These are phyloP conservation scores for Sanghuangporus baumii DNA, from an alignment of 1,284 basidiomycete genomes.

Conservation along the genomic window DNA sequence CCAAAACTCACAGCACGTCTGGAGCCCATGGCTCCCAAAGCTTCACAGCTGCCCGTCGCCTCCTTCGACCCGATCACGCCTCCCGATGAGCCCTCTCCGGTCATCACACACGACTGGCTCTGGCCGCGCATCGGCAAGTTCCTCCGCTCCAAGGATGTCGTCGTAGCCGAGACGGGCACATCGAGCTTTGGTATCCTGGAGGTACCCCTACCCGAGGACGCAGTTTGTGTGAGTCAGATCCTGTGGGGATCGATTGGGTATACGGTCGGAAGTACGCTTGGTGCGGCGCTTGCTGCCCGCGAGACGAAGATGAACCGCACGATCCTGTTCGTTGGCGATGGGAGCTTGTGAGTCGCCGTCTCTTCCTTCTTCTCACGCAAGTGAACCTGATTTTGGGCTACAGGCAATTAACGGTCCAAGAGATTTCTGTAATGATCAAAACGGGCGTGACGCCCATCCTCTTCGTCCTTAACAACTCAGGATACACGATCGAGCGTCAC, in stretches of 20 bases:
- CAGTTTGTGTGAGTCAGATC: conserved; percentile 69
- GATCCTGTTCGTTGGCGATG: conserved; percentile 86
- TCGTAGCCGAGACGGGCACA: conserved; percentile 80
- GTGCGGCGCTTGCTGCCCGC: conserved; percentile 73
- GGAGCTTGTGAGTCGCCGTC: conserved; percentile 46
- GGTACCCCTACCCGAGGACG: conserved; percentile 64
- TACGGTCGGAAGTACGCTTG: conserved; percentile 67
- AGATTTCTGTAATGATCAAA: conserved; percentile 74
- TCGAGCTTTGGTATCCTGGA: conserved; percentile 74
- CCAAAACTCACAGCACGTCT: conserved; percentile 62
- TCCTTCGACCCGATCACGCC: conserved; percentile 44
- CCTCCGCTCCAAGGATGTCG: conserved; percentile 73
- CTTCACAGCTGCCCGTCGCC: conserved; percentile 43
- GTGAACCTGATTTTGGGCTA: neutral
- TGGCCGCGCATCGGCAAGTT: conserved; percentile 84
- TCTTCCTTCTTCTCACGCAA: neutral
- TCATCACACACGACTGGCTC: conserved; percentile 74
- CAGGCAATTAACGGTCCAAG: conserved; percentile 71
- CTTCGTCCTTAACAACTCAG: conserved; percentile 86
- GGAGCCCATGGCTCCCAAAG: conserved; percentile 33
- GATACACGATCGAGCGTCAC: conserved; percentile 84
- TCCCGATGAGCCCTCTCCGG: conserved; percentile 33
- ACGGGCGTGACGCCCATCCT: conserved; percentile 68
- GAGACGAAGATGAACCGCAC: conserved; percentile 62
- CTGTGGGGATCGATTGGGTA: conserved; percentile 88